Conservation (phyloP, 2,329 filamentous ascomycete species). For the Epichloe uncinata region DNA sequence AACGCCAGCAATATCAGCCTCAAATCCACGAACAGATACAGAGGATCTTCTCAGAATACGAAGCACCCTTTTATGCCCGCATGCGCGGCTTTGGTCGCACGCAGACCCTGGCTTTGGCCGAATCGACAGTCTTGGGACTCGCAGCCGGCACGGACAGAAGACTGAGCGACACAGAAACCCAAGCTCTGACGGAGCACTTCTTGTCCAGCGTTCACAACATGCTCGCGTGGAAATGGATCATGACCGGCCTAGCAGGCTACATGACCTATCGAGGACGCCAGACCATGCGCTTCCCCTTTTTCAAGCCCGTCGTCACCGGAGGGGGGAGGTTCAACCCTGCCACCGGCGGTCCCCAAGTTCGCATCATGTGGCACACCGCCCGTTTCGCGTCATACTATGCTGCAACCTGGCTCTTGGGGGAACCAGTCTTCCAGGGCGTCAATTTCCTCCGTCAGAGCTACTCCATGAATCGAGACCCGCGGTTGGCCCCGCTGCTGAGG, state of each 20-base stretch:
- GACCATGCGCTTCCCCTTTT: slow-evolving; percentile 28
- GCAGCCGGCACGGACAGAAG: slow-evolving; percentile 17
- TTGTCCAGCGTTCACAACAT: slow-evolving; percentile 19
- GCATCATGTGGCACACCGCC: slow-evolving; percentile 21
- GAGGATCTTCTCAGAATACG: slow-evolving; percentile 19
- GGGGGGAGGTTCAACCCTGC: slow-evolving; percentile 16
- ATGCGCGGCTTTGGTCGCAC: slow-evolving; percentile 16
- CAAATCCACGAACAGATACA: slow-evolving; percentile 19
- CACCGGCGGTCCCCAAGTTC: slow-evolving; percentile 15
- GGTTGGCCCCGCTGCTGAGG: slow-evolving; percentile 14
- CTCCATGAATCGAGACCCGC: slow-evolving; percentile 16
- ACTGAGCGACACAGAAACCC: slow-evolving; percentile 23
- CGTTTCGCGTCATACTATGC: slow-evolving; percentile 23
- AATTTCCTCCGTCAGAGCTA: slow-evolving; percentile 13
- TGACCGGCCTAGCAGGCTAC: slow-evolving; percentile 12
- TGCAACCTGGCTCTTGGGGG: slow-evolving; percentile 12
- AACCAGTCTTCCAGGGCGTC: slow-evolving; percentile 18
- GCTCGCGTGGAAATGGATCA: slow-evolving; percentile 16
- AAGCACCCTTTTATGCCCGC: slow-evolving; percentile 19
- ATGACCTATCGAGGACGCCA: slow-evolving; percentile 17
- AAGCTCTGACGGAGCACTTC: slow-evolving; percentile 21
- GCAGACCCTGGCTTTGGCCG: slow-evolving; percentile 17
- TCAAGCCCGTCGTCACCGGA: slow-evolving; percentile 18
- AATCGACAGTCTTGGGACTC: slow-evolving; percentile 15
- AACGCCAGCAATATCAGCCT: slow-evolving; percentile 17